Evolutionary conservation across 306 rosid genomes (phyloP).

Genomic region (Cotoneaster glaucophyllus): DNA sequence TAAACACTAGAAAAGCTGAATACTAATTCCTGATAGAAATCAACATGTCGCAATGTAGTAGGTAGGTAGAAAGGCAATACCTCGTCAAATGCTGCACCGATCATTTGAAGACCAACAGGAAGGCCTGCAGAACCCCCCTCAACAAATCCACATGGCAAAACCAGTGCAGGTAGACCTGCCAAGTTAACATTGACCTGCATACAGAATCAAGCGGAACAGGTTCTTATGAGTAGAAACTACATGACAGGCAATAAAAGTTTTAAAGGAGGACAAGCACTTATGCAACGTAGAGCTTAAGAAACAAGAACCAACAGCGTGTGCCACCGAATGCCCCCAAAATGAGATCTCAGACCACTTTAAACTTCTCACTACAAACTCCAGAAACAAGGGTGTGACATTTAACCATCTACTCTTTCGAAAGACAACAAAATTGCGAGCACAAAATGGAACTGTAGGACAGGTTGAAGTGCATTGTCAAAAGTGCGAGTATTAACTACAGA

Average conservation of each 20-base stretch:
- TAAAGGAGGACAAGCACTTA: not conserved
- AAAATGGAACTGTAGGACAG: not conserved
- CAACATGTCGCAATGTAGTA: not conserved
- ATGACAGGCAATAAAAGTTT: not conserved
- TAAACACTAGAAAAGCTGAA: not conserved
- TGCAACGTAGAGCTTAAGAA: not conserved
- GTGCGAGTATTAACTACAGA: not conserved
- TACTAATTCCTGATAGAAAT: not conserved
- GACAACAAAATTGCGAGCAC: not conserved
- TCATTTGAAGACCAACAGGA: slow-evolving; percentile 95
- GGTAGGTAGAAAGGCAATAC: slow-evolving; percentile 32
- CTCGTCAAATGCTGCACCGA: slow-evolving; percentile 89
- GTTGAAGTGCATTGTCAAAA: not conserved
- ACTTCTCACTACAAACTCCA: not conserved
- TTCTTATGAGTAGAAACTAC: slow-evolving; percentile 3
- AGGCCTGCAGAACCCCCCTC: slow-evolving; percentile 74
- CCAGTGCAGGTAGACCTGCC: slow-evolving; percentile 96
- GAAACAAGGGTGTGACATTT: not conserved
- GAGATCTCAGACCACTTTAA: not conserved
- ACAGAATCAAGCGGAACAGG: slow-evolving; percentile 1
- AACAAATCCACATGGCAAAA: slow-evolving; percentile 93
- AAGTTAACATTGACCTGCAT: slow-evolving; percentile 88
- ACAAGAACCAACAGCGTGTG: not conserved
- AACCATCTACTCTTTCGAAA: not conserved
- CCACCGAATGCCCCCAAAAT: not conserved